Base-by-base conservation (phyloP, 768 basidiomycete species). In the Phanerochaete sordida region DNA sequence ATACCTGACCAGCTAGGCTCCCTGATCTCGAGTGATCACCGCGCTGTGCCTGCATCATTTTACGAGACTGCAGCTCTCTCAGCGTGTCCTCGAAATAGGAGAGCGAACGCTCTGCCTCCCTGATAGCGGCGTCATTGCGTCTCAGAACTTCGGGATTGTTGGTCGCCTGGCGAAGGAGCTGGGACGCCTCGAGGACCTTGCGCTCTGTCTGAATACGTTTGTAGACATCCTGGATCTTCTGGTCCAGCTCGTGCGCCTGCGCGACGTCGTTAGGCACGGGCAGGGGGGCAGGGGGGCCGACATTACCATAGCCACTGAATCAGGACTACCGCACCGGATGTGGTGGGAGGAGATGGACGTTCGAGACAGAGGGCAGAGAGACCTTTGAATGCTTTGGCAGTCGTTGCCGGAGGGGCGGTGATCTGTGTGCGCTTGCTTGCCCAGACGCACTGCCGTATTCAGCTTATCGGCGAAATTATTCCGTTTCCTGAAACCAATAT, bases 161-260 rank as follows among this genome's bases (percentile, higher is more conserved):
- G 31, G 93, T 95, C 1, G 93, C 93, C 72, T 85, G 84, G 48
- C 88, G 84, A 58, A 95, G 79, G 65, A 84, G 81, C 70, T 88
- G 84, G 28, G 87, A 86, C 19, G 88, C 93, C 74, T 95, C 91
- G 65, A 96, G 81, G 72, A 95, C 87, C 82, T 93, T 95, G 75
- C 89, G 90, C 77, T 96, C 93, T 35, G 90, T 94, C 77, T 89
- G 84, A 73, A 96, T 95, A 73, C 90, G 90, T 75, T 85, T 88
- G 77, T 88, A 85, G 68, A 95, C 86, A 74, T 93, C 91, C 73
- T 88, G 86, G 72, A 95, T 93, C 84, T 95, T 95, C 84, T 87
- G 87, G 84, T 94, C 92, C 76, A 93, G 79, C 76, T 91, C 88
- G 69, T 70, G 68, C 66, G 72, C 68, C 74, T 75, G 62, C 48